These are phyloP conservation scores for Claviceps purpurea DNA, from an alignment of 2,329 filamentous ascomycete species.

Conservation along the genomic window DNA sequence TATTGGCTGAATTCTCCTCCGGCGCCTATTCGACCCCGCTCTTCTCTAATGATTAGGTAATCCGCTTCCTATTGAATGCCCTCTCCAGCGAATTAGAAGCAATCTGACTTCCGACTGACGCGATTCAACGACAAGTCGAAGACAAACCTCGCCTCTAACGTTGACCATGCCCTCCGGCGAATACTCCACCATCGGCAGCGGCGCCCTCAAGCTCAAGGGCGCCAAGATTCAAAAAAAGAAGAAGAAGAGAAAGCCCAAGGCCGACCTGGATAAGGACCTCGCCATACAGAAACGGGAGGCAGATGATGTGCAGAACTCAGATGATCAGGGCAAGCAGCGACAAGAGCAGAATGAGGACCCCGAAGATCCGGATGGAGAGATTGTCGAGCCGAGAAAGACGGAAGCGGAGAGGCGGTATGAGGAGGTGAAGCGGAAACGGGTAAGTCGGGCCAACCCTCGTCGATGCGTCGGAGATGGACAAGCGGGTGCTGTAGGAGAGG, in stretches of 20 bases:
- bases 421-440: conserved; percentile 68
- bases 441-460: conserved; percentile 27
- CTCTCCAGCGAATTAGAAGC: background rate
- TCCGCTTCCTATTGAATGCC: background rate
- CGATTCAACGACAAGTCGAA: no score
- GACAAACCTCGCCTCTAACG: no score
- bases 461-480: background rate
- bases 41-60: background rate
- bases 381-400: conserved; percentile 48
- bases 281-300: conserved; percentile 12
- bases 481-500: background rate
- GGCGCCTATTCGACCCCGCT: background rate
- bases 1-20: background rate
- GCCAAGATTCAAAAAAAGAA: conserved; percentile 54
- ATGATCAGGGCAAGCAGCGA: conserved; percentile 15
- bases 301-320: conserved; percentile 12
- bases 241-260: conserved; percentile 36
- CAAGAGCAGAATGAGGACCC: conserved; percentile 14
- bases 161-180: conserved; percentile 56
- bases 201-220: conserved; percentile 78
- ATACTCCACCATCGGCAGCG: conserved; percentile 52
- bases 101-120: no score
- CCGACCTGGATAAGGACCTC: conserved; percentile 34
- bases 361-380: conserved; percentile 8
- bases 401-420: conserved; percentile 72